A percentile compares a stretch with the other conserved stretches of the same genome.
These are phyloP conservation scores for Fraxinus latifolia DNA, from an alignment of 305 asterid species.

Conservation along the genomic window DNA sequence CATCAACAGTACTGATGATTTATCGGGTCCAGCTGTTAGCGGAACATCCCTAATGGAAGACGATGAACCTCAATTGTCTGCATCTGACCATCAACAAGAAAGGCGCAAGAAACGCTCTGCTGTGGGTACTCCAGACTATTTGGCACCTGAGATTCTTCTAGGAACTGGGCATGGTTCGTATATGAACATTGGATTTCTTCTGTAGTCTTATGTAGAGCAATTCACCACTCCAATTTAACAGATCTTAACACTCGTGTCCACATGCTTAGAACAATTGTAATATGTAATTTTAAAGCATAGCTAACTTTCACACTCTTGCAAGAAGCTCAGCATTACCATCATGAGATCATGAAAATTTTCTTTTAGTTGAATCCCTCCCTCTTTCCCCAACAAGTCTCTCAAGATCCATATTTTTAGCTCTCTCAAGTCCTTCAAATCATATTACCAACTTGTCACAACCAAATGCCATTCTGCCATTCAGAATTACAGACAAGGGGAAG, in stretches of 20 bases:
- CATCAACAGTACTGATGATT: conserved; percentile 93
- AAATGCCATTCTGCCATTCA: conserved; percentile 9
- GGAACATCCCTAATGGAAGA: conserved; percentile 92
- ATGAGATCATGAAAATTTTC: not conserved
- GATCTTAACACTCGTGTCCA: not conserved
- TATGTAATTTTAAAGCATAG: not conserved
- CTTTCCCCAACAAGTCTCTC: not conserved
- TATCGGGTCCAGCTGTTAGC: conserved; percentile 93
- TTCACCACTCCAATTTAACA: not conserved
- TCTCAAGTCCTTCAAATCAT: conserved; percentile 6
- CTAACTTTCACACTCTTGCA: not conserved
- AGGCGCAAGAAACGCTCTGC: conserved; percentile 93
- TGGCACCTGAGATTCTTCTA: conserved; percentile 99
- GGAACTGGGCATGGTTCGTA: conserved; percentile 99
- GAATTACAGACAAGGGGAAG: conserved; percentile 7
- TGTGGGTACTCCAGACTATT: conserved; percentile 99
- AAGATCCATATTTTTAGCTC: not conserved
- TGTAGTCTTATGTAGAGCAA: conserved; percentile 14
- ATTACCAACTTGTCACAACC: conserved; percentile 2
- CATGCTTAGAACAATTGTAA: not conserved
- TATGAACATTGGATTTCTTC: conserved; percentile 15
- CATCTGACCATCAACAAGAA: conserved; percentile 70
- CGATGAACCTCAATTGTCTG: conserved; percentile 70
- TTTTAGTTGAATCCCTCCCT: not conserved
- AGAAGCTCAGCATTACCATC: not conserved